Percentiles rank a stretch among this genome's conserved stretches.
Conservation (phyloP, 306 rosid species). For the Rubus idaeus region DNA sequence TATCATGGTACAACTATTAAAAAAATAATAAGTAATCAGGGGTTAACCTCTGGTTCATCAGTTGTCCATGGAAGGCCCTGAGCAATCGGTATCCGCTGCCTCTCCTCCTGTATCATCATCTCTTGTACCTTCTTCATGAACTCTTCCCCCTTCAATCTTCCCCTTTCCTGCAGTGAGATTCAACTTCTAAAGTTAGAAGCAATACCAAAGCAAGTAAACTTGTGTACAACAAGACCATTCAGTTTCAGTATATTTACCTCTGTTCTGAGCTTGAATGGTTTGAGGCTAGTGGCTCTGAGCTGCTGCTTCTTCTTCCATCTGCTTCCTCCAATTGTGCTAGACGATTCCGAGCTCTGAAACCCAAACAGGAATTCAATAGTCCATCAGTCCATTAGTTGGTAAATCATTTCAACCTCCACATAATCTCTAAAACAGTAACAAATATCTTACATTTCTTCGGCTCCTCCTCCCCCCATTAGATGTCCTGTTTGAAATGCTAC, state of each 20-base stretch:
- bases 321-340: conserved; percentile 54
- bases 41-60: conserved; percentile 85
- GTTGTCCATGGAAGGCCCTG: conserved; percentile 98
- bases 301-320: conserved; percentile 66
- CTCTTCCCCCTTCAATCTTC: conserved; percentile 78
- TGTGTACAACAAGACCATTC: neutral
- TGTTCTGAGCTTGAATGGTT: conserved; percentile 91
- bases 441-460: conserved; percentile 76
- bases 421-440: neutral
- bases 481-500: conserved; percentile 64
- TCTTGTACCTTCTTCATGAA: conserved; percentile 72
- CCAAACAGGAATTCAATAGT: conserved; percentile 11
- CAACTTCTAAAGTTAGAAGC: conserved; percentile 25
- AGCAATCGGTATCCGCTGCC: conserved; percentile 73
- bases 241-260: conserved; percentile 48
- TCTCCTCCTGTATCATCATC: conserved; percentile 68
- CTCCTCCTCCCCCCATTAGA: conserved; percentile 67
- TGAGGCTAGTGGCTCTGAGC: conserved; percentile 58
- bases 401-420: conserved; percentile 17
- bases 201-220: conserved; percentile 7
- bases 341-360: conserved; percentile 73
- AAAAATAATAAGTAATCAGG: neutral
- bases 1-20: neutral
- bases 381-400: neutral
- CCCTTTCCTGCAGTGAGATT: conserved; percentile 69